Evolutionary conservation across 1,284 basidiomycete genomes (phyloP), one percentile per base, ranked within the genome.

Genomic region (Boletus sp.): DNA sequence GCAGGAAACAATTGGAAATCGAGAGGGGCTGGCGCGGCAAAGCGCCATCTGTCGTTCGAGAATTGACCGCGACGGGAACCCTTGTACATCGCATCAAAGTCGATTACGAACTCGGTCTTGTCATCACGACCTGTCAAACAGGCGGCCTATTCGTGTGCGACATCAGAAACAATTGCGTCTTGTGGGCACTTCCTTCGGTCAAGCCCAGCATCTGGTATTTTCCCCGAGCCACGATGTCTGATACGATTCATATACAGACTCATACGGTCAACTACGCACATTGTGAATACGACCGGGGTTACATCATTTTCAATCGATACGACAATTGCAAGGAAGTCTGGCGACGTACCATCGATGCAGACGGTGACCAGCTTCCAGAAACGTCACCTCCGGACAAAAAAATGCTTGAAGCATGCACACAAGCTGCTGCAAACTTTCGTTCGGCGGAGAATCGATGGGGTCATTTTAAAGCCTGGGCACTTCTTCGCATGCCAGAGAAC

Each of bases 221-320:
- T 5, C 47, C 22, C 55, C 41, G 8, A 18, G 20, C 6, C n/a
- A 27, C 12, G 27, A 45, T 29, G n/a, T 42, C 48, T 67, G 24
- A 68, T 46, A 35, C n/a, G 11, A 43, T 29, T 27, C 24, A 35
- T 27, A 51, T 59, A 8, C 61, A 88, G 84, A 67, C 62, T 13
- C 80, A 86, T 66, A 80, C 84, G 20, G 78, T 79, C n/a, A 63
- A 65, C 7, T 82, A 77, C 55, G 88, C 88, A 0, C 90, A 92
- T 66, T 81, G 84, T 65, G 90, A 92, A 69, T 92, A 90, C 63
- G 82, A 77, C n/a, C 74, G 80, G 37, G 89, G 89, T 9, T 90
- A 81, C 66, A 73, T 91, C 49, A 73, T 91, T 50, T 89, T 90
- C 66, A 86, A 90, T 63, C 81, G 86, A 22, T 53, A 71, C 15